phyloP scores from a whole-genome alignment of 148 eudicot genomes.

The Rhododendron ovatum region DNA sequence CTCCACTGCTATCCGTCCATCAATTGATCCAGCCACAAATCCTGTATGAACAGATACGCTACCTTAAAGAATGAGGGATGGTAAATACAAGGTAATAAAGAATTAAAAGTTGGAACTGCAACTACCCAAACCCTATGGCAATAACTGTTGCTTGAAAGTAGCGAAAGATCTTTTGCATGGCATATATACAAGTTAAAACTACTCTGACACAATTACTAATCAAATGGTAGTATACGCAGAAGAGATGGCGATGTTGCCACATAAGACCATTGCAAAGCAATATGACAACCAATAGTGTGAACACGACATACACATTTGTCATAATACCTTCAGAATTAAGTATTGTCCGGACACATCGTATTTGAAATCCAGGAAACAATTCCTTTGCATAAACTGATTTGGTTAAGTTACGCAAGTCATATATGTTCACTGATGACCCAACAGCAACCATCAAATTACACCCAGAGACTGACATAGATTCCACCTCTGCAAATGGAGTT shows the following conservation, averaged over 20 bases:
- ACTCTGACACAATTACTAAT: neutral
- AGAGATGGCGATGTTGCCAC: neutral
- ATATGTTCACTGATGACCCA: slow-evolving; percentile 54
- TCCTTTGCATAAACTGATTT: slow-evolving; percentile 34
- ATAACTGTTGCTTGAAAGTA: neutral
- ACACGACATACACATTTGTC: neutral
- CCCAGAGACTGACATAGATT: slow-evolving; percentile 62
- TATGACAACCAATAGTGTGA: neutral
- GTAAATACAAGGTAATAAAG: neutral
- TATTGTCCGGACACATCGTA: slow-evolving; percentile 67
- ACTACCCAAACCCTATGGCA: neutral
- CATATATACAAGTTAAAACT: neutral
- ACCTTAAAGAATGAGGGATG: neutral
- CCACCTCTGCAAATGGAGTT: slow-evolving; percentile 40
- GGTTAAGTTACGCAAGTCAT: slow-evolving; percentile 61
- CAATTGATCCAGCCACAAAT: slow-evolving; percentile 81
- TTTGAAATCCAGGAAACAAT: slow-evolving; percentile 32
- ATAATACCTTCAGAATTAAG: slow-evolving; percentile 51
- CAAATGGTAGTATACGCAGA: neutral
- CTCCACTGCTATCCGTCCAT: slow-evolving; percentile 74
- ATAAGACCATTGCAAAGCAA: neutral
- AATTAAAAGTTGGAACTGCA: neutral
- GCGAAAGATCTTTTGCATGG: neutral
- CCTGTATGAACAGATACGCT: slow-evolving; percentile 36
- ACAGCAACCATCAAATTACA: slow-evolving; percentile 50